phyloP scores from a whole-genome alignment of 148 eudicot species.

The Pharnaceum exiguum region DNA sequence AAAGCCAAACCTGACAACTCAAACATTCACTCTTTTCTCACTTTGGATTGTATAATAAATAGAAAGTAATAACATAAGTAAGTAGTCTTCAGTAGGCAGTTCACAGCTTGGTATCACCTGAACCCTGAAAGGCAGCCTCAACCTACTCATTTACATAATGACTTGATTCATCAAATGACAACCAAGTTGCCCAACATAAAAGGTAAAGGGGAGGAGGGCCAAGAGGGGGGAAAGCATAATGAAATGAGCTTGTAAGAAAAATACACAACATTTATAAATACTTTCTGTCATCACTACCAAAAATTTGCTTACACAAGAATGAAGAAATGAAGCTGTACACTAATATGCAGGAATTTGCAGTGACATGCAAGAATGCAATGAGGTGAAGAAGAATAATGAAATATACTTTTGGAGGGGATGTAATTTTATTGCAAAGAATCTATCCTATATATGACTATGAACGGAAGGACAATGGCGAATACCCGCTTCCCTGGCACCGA shows the following conservation, averaged over 20 bases:
- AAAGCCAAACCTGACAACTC: constrained; percentile 34
- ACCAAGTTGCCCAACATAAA: neutral
- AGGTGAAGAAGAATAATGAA: constrained; percentile 20
- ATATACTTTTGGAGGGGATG: constrained; percentile 16
- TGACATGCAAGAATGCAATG: constrained; percentile 34
- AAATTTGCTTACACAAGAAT: constrained; percentile 56
- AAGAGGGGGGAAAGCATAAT: neutral
- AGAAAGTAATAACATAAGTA: neutral
- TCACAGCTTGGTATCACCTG: constrained; percentile 13
- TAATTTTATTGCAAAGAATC: constrained; percentile 41
- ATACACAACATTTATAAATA: constrained; percentile 27
- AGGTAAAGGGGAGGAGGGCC: neutral
- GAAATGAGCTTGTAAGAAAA: neutral
- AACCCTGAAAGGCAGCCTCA: neutral
- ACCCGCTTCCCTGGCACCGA: neutral
- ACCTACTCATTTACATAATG: constrained; percentile 10
- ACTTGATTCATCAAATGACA: neutral
- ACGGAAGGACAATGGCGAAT: neutral
- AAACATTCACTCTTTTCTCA: constrained; percentile 18
- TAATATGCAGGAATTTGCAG: constrained; percentile 29
- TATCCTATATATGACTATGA: constrained; percentile 20
- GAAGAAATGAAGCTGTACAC: constrained; percentile 60
- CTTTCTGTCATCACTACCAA: constrained; percentile 33
- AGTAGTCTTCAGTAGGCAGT: constrained; percentile 7
- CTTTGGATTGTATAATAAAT: neutral